Conservation (phyloP, 768 basidiomycete genomes). For the Chiua virens region DNA sequence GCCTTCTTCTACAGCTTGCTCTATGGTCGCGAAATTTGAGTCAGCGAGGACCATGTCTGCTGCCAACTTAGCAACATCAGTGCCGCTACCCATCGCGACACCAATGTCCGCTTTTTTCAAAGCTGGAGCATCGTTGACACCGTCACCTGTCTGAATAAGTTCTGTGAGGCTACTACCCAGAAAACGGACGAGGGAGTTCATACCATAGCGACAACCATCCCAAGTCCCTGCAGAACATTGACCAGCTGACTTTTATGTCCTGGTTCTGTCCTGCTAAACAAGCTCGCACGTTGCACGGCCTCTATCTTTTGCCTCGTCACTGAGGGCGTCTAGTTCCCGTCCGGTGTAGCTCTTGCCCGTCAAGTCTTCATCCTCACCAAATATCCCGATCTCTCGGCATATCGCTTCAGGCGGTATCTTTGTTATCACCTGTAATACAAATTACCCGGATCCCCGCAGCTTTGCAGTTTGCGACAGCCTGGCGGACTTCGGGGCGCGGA, state of each 20-base stretch:
- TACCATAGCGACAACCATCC: slow-evolving; percentile 95
- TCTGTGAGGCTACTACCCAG: slow-evolving; percentile 9
- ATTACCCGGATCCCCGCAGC: slow-evolving; percentile 94
- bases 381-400: slow-evolving; percentile 94
- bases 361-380: slow-evolving; percentile 81
- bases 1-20: slow-evolving; percentile 95
- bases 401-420: slow-evolving; percentile 97
- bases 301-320: slow-evolving; percentile 76
- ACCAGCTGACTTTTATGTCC: slow-evolving; percentile 94
- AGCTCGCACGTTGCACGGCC: slow-evolving; percentile 83
- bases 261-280: slow-evolving; percentile 95
- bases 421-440: slow-evolving; percentile 98
- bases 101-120: slow-evolving; percentile 97
- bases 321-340: slow-evolving; percentile 81
- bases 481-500: slow-evolving; percentile 88
- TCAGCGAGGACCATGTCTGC: slow-evolving; percentile 98
- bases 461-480: slow-evolving; percentile 85
- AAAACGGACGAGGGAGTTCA: slow-evolving; percentile 18
- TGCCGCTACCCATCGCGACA: slow-evolving; percentile 98
- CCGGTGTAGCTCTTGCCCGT: slow-evolving; percentile 97
- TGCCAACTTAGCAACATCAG: slow-evolving; percentile 96
- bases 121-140: slow-evolving; percentile 97
- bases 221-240: slow-evolving; percentile 87
- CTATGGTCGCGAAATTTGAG: slow-evolving; percentile 97
- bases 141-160: slow-evolving; percentile 77